These are phyloP conservation scores for Candida sanyaensis DNA, from an alignment of 1,139 yeast genomes.

Conservation along the genomic window DNA sequence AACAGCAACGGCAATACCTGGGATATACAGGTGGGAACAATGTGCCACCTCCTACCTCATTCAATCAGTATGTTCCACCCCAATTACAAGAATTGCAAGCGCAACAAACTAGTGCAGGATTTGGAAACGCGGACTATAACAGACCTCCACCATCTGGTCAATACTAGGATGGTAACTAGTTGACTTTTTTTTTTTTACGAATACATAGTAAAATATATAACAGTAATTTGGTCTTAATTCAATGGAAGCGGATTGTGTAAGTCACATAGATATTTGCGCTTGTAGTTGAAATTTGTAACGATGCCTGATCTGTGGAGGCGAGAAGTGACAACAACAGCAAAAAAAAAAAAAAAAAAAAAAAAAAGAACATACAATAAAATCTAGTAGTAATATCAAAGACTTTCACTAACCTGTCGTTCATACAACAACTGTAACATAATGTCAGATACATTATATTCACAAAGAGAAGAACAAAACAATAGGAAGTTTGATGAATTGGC, in stretches of 20 bases:
- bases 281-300: too few relatives aligned
- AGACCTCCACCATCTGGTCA: background rate
- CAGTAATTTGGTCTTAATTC: too few relatives aligned
- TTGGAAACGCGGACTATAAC: constrained; percentile 31
- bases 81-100: constrained; percentile 19
- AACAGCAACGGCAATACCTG: constrained; percentile 1
- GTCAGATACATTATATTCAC: constrained; percentile 42
- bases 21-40: background rate
- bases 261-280: too few relatives aligned
- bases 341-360: background rate
- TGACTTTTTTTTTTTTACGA: too few relatives aligned
- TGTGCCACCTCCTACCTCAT: constrained; percentile 2
- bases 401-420: too few relatives aligned
- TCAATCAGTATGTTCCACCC: constrained; percentile 7
- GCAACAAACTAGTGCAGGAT: constrained; percentile 40
- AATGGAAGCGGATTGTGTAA: too few relatives aligned
- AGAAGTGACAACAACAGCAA: too few relatives aligned
- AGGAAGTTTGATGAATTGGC: constrained; percentile 49
- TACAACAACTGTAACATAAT: constrained; percentile 16
- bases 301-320: too few relatives aligned
- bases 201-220: too few relatives aligned
- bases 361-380: too few relatives aligned
- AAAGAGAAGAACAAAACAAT: constrained; percentile 47
- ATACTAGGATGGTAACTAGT: background rate
- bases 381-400: background rate